Base-by-base conservation (phyloP, 2,329 filamentous ascomycete genomes). In the Fusarium compactum region DNA sequence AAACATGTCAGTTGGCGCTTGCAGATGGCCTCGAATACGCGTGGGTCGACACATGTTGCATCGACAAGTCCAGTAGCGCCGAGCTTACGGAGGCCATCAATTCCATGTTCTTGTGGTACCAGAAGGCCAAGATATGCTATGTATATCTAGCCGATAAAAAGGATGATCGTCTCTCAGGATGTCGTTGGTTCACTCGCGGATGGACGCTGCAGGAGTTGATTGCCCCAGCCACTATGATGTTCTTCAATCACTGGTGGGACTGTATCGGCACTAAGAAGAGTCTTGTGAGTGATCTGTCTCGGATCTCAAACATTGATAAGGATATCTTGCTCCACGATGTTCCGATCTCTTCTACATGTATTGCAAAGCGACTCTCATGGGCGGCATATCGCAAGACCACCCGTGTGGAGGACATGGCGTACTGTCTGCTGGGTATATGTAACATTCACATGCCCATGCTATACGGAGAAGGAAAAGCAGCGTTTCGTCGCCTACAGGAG, bases 361-460 rank as follows among this genome's bases (percentile, higher is more conserved):
- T 67, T 3, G 64, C 63, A 2, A 63, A 48, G 5, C 46, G 64
- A 8, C 44, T 67, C 27, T 67, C 64, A 0, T 67, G 64, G 64
- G 63, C 63, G 9, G 64, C 64, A 3, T n/a, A 22, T 3, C 50
- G 64, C 3, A 8, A 47, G 10, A 67, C 63, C 3, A 58, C 47
- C 1, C 59, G 65, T 4, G 5, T 41, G 0, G 65, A 68, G 6
- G 65, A 68, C 29, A 38, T 54, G 7, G 63, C 65, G 3, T 68
- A 68, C 14, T 68, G 52, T 2, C 32, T 68, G 0, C 44, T 68
- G 0, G 65, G 63, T 4, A 54, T 68, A 0, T 68, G 66, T 2
- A 30, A 38, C 8, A 60, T 68, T 14, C 51, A 63, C 5, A 68
- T 68, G 65, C 65, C 63, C 3, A 27, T 68, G 22, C 18, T 68